Conservation (phyloP, 2,329 filamentous ascomycete species). For the Pseudogymnoascus sp. region DNA sequence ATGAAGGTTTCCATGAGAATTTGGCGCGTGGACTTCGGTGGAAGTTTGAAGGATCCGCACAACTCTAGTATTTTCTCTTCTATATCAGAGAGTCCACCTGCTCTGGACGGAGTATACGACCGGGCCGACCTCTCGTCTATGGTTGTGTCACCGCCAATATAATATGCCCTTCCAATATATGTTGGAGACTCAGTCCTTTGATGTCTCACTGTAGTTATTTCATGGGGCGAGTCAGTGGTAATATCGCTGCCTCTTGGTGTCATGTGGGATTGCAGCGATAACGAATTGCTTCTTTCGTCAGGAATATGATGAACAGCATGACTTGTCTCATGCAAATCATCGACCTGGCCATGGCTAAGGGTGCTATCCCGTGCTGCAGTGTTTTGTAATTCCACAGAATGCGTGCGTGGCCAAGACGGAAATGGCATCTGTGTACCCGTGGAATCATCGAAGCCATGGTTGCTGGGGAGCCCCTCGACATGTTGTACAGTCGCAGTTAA, state of each 20-base stretch:
- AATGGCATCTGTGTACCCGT: background rate
- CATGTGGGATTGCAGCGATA: background rate
- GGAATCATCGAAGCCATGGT: background rate
- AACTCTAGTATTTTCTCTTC: background rate
- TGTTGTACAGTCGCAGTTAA: background rate
- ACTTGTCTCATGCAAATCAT: background rate
- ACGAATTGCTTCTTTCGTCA: background rate
- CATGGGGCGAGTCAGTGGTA: background rate
- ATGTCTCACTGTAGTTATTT: background rate
- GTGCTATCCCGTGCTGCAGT: background rate
- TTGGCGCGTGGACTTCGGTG: background rate
- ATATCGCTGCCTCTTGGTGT: background rate
- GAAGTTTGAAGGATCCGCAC: background rate
- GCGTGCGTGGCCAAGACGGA: background rate
- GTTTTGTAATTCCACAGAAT: background rate
- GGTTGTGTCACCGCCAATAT: background rate
- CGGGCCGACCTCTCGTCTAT: conserved; percentile 10
- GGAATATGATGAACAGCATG: background rate
- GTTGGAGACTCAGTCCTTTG: conserved; percentile 9
- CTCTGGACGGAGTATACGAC: background rate
- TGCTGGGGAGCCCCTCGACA: background rate
- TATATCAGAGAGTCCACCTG: background rate
- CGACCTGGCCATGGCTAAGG: background rate
- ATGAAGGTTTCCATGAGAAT: background rate
- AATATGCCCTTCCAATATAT: conserved; percentile 8